These are phyloP conservation scores for Cinnamomum chago DNA, from an alignment of 164 flowering plant species.

Conservation along the genomic window DNA sequence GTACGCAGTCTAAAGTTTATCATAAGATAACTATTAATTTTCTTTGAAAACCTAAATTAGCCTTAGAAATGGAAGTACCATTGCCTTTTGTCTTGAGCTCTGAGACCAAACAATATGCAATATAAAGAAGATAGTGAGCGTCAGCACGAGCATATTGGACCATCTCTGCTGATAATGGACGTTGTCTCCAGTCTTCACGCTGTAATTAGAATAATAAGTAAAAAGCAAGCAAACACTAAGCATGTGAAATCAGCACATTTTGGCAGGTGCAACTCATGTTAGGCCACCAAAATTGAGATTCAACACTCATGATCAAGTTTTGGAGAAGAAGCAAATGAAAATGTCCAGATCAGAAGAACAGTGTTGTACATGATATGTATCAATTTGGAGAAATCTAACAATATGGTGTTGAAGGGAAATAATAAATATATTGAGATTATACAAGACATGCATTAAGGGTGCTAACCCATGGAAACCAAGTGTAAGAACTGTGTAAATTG, in stretches of 20 bases:
- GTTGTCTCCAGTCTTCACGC: constrained; percentile 96
- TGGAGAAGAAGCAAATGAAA: background rate
- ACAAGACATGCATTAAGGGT: no score
- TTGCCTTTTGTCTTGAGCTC: constrained; percentile 50
- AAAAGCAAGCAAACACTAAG: no score
- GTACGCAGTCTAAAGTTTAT: background rate
- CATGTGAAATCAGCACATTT: no score
- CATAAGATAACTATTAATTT: background rate
- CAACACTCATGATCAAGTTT: background rate
- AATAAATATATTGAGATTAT: no score
- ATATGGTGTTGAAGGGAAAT: no score
- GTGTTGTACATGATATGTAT: no score
- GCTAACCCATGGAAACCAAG: no score
- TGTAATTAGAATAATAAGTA: no score
- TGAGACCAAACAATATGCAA: constrained; percentile 60
- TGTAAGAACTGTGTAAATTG: no score
- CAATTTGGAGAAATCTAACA: no score
- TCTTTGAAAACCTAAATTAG: background rate
- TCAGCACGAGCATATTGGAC: constrained; percentile 81
- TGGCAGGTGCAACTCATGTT: no score
- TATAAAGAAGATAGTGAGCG: constrained; percentile 81
- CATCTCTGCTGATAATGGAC: constrained; percentile 85
- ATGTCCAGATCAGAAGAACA: no score
- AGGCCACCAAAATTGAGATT: background rate
- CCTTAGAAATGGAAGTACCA: constrained; percentile 38